Base-by-base conservation (phyloP, 805 yeast species). In the Metschnikowia henanensis region DNA sequence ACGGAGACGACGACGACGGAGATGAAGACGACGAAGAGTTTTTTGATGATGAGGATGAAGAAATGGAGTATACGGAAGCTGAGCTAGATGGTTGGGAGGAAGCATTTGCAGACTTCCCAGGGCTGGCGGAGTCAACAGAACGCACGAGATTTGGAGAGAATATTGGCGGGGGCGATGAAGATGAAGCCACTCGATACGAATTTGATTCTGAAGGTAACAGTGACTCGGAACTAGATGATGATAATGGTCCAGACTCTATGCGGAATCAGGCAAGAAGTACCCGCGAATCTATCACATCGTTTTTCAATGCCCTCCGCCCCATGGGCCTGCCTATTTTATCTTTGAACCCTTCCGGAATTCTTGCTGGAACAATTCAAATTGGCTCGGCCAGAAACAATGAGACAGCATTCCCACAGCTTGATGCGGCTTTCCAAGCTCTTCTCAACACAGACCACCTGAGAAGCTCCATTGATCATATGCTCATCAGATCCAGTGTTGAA, bases 401-500 rank as follows among this genome's bases (percentile, higher is more conserved):
- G 7, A 33, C 39, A 1, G 26, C 46, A 5, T 39, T 48, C 31
- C 54, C 58, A 3, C 53, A 59, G 6, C 51, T 60, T 41, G 68
- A 62, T 8, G 54, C 60, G 6, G 56, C 64, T 2, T 48, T 65
- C 37, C 66, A 49, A 29, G 40, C 50, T 13, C 44, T 55, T 25
- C 39, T 55, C 37, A 45, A 45, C 35, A 41, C 41, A 21, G 45
- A 45, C 15, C 33, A 22, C 45, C 43, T 55, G 51, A 18, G 40
- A 12, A 43, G 30, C 16, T 34, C 48, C 3, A 36, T 46, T 46
- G 40, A 57, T 30, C 33, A 49, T 33, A 52, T 65, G 50, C 64
- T 62, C 28, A 57, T 71, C 23, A 61, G 60, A 46, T 75, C 86
- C 0, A 81, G 94, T 0, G 62, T 68, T 12, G 83, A 81, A 38